Percentiles rank a stretch among this genome's conserved stretches.
phyloP scores from a whole-genome alignment of 352 stramenopile genomes.

The Bremia lactucae region DNA sequence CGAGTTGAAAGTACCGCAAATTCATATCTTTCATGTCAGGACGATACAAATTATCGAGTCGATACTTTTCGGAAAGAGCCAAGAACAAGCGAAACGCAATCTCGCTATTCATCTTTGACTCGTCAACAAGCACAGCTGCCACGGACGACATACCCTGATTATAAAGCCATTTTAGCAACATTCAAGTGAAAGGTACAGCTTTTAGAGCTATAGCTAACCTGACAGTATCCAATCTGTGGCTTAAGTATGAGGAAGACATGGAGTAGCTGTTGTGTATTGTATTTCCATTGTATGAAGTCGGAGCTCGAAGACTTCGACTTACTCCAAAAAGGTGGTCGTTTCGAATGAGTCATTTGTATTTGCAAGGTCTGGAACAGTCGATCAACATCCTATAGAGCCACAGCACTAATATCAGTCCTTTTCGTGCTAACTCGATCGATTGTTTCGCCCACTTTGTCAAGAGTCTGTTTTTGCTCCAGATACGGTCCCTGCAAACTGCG shows the following conservation, averaged over 20 bases:
- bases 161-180: constrained; percentile 1
- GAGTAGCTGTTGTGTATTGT: constrained; percentile 27
- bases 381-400: constrained; percentile 26
- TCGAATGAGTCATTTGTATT: constrained; percentile 11
- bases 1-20: constrained; percentile 38
- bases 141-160: constrained; percentile 37
- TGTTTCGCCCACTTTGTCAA: constrained; percentile 18
- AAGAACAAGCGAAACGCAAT: constrained; percentile 37
- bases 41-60: constrained; percentile 34
- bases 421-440: neutral
- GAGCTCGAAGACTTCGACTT: constrained; percentile 22
- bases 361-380: constrained; percentile 38
- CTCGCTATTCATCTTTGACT: constrained; percentile 39
- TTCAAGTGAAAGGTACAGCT: neutral
- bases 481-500: constrained; percentile 7
- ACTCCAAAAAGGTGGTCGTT: constrained; percentile 6
- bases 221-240: constrained; percentile 42
- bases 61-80: constrained; percentile 41
- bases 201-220: no score
- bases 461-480: constrained; percentile 28
- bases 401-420: neutral
- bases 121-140: constrained; percentile 27
- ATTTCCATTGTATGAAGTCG: constrained; percentile 29
- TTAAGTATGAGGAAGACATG: constrained; percentile 37
- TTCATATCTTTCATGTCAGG: constrained; percentile 46